Evolutionary conservation across 176 grass and related monocot species (phyloP).

Genomic region (Bonia amplexicaulis): DNA sequence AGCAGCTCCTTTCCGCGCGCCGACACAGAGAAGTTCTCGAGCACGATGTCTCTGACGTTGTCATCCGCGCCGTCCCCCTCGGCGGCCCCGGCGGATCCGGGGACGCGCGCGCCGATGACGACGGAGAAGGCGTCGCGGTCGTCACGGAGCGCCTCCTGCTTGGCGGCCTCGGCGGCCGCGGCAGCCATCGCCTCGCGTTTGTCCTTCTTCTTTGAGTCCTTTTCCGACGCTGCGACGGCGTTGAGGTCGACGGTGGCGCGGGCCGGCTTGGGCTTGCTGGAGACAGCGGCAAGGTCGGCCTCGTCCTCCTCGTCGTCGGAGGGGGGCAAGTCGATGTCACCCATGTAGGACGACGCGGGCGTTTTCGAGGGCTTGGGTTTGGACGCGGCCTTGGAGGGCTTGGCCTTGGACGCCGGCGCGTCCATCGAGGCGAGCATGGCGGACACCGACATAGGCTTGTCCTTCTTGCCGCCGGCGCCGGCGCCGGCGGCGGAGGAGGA

Average conservation of each 20-base stretch:
- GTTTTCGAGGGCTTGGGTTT: conserved; percentile 51
- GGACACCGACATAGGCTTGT: conserved; percentile 69
- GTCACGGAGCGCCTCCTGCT: conserved; percentile 70
- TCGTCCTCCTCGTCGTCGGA: conserved; percentile 73
- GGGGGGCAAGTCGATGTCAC: conserved; percentile 74
- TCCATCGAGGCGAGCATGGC: conserved; percentile 95
- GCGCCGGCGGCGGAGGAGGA: conserved; percentile 22
- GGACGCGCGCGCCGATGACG: conserved; percentile 60
- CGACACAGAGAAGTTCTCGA: conserved; percentile 84
- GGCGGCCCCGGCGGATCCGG: conserved; percentile 23
- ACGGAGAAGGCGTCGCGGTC: conserved; percentile 93
- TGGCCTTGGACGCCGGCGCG: conserved; percentile 38
- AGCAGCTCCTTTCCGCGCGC: conserved; percentile 89
- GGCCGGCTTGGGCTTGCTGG: conserved; percentile 36
- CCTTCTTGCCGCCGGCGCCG: conserved; percentile 43
- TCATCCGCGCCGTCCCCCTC: conserved; percentile 37
- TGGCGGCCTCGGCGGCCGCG: conserved; percentile 47
- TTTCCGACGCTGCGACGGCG: conserved; percentile 43
- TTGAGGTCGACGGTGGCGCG: conserved; percentile 40
- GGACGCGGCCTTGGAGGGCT: conserved; percentile 38
- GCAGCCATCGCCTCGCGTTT: conserved; percentile 62
- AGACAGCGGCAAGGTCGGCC: conserved; percentile 15
- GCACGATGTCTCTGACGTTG: conserved; percentile 71
- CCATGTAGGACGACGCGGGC: conserved; percentile 57
- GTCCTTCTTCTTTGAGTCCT: conserved; percentile 87